phyloP scores from a whole-genome alignment of 345 rosid genomes.

The Salix brachista region DNA sequence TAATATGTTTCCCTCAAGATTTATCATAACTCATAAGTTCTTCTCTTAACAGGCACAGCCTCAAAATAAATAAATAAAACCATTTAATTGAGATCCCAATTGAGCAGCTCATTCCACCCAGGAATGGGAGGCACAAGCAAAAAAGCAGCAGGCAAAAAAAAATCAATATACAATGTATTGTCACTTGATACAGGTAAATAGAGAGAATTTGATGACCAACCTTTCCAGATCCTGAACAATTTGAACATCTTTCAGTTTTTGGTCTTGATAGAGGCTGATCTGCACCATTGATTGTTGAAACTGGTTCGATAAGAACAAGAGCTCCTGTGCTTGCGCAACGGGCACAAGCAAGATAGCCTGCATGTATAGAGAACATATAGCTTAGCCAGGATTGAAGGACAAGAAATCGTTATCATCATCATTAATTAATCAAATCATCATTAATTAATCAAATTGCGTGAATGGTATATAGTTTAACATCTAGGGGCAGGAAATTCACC shows the following conservation, averaged over 20 bases:
- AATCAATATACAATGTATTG: not conserved
- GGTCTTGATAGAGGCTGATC: slow-evolving; percentile 54
- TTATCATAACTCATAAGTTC: not conserved
- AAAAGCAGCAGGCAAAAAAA: not conserved
- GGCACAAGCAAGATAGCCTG: slow-evolving; percentile 97
- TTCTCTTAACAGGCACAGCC: not conserved
- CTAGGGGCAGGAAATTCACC: not conserved
- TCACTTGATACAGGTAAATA: not conserved
- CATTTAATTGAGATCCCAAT: no score
- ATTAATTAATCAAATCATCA: not conserved
- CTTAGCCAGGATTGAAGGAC: not conserved
- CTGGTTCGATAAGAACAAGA: slow-evolving; percentile 61
- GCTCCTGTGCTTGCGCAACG: slow-evolving; percentile 88
- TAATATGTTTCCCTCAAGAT: not conserved
- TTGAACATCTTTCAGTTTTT: slow-evolving; percentile 80
- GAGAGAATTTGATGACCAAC: slow-evolving; percentile 24
- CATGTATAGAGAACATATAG: slow-evolving; percentile 7
- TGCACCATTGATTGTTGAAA: slow-evolving; percentile 49
- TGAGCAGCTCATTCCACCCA: not conserved
- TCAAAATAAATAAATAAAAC: not conserved
- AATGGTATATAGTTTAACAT: not conserved
- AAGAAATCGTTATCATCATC: not conserved
- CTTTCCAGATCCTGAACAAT: slow-evolving; percentile 97
- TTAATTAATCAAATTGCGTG: not conserved
- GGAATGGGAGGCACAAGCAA: not conserved